Evolutionary conservation across 2,329 filamentous ascomycete genomes (phyloP), one percentile per base, ranked within the genome.

Genomic region (Gnomoniopsis sp.): DNA sequence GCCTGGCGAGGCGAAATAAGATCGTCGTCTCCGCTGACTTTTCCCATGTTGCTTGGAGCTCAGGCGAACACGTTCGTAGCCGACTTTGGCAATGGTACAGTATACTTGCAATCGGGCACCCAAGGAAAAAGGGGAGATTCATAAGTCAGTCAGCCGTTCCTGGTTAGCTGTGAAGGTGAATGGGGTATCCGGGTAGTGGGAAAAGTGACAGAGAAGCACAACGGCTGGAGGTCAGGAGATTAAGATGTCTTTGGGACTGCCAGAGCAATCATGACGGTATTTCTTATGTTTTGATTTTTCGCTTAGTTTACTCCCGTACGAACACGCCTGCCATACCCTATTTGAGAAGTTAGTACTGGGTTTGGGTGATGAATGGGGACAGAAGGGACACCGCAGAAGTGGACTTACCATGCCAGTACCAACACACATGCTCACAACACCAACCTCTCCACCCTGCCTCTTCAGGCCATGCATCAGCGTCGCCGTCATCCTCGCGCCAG

Each of bases 351-450:
- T 17, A 41, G 49, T 34, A 17, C 11, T 15, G 14, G 23, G 22
- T 17, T 15, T 14, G 12, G 4, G 17, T 15, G 36, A 90, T 89
- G 17, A 88, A 22, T 26, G 23, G 4, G 6, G 4, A 17, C 11
- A 12, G 12, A 41, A 11, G 10, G n/a, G 17, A 19, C 12, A 15
- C 38, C 12, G 21, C 2, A 17, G 10, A 22, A 26, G 12, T 6
- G n/a, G 2, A 46, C 53, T 50, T 30, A 56, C 53, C 87, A 90
- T 90, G n/a, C 88, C 88, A 0, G 89, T 91, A 17, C 89, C 89
- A 60, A 92, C 85, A 72, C 93, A 97, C 90, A 97, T 96, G 68
- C 89, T 95, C 57, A 96, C 84, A 48, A 96, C 90, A 65, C 93
- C 92, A 50, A 96, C 78, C 72, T 93, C 81, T 59, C 89, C 81